phyloP scores from a whole-genome alignment of 805 yeast genomes.

The Teunomyces stri region DNA sequence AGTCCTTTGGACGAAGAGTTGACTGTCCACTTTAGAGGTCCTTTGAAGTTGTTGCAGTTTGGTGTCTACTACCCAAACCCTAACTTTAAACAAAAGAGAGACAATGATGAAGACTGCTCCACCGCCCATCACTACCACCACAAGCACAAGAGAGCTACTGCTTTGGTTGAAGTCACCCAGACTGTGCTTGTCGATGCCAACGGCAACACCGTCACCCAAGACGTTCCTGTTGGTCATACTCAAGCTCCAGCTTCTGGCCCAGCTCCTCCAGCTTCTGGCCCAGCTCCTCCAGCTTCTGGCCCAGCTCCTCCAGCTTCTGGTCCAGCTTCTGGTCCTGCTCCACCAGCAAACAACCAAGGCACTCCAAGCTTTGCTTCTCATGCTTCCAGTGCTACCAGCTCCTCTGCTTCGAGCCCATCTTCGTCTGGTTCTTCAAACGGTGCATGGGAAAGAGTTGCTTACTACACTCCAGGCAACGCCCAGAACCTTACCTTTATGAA shows the following conservation, averaged over 20 bases:
- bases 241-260: not conserved
- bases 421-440: slow-evolving; percentile 32
- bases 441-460: slow-evolving; percentile 75
- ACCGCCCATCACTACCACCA: slow-evolving; percentile 46
- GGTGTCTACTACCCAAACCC: slow-evolving; percentile 77
- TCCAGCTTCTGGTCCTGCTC: too few relatives aligned
- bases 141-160: slow-evolving; percentile 60
- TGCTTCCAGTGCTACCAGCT: slow-evolving; percentile 21
- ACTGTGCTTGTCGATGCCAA: slow-evolving; percentile 66
- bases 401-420: slow-evolving; percentile 6
- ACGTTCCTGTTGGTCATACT: slow-evolving; percentile 13
- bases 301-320: too few relatives aligned
- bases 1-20: slow-evolving; percentile 85
- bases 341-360: not conserved
- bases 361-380: slow-evolving; percentile 5
- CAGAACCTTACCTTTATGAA: slow-evolving; percentile 79
- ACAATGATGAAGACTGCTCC: slow-evolving; percentile 49
- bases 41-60: slow-evolving; percentile 73
- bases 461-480: slow-evolving; percentile 63
- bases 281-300: slow-evolving; percentile 1
- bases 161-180: slow-evolving; percentile 70
- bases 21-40: slow-evolving; percentile 90
- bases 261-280: too few relatives aligned
- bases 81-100: slow-evolving; percentile 39
- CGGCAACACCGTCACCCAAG: slow-evolving; percentile 42